phyloP scores from a whole-genome alignment of 768 basidiomycete genomes.

The Hericium coralloides region DNA sequence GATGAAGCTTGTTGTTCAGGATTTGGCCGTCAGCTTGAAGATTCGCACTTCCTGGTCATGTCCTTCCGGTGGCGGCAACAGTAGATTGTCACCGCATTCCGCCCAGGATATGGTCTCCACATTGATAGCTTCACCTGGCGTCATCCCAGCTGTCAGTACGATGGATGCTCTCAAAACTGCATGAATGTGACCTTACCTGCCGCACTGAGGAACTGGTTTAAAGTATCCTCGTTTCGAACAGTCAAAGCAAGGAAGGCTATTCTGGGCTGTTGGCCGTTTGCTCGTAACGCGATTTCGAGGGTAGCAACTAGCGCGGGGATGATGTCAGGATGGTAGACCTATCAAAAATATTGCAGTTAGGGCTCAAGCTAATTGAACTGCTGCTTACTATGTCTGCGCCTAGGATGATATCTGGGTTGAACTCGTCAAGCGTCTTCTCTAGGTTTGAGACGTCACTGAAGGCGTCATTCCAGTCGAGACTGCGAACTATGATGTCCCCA shows the following conservation, averaged over 20 bases:
- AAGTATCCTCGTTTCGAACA: slow-evolving; percentile 7
- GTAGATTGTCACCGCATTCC: background rate
- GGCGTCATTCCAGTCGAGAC: slow-evolving; percentile 64
- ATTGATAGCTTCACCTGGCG: background rate
- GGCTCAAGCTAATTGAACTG: background rate
- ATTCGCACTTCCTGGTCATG: background rate
- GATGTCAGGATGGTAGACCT: slow-evolving; percentile 10
- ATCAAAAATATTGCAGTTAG: background rate
- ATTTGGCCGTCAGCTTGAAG: background rate
- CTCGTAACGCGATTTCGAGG: slow-evolving; percentile 5
- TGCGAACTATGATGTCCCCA: slow-evolving; percentile 31
- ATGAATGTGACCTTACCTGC: background rate
- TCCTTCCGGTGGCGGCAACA: background rate
- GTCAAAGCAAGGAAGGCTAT: slow-evolving; percentile 12
- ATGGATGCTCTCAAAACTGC: no score
- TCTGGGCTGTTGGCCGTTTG: background rate
- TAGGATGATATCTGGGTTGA: slow-evolving; percentile 48
- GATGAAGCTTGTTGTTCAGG: no score
- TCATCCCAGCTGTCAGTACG: no score
- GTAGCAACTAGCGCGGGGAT: slow-evolving; percentile 11
- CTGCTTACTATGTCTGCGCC: slow-evolving; percentile 54
- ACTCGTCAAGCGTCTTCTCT: slow-evolving; percentile 29
- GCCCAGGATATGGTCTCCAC: background rate
- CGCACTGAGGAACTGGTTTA: slow-evolving; percentile 5
- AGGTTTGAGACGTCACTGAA: slow-evolving; percentile 23